Conservation (phyloP, 257 asterid species). For the Petrea volubilis region DNA sequence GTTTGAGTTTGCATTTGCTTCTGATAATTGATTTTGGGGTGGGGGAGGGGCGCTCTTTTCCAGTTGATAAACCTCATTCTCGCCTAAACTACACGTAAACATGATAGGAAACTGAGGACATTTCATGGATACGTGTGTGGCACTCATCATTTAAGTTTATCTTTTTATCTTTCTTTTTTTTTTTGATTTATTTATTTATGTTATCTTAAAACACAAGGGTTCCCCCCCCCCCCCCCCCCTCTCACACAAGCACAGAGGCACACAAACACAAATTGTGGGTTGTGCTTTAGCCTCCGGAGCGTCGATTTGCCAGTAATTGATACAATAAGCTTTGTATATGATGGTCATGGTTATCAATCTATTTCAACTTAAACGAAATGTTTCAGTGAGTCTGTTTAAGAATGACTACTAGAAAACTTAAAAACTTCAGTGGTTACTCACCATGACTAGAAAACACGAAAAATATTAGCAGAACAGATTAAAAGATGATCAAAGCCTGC, state of each 20-base stretch:
- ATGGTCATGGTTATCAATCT: background rate
- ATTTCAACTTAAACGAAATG: background rate
- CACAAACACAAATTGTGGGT: too few relatives aligned
- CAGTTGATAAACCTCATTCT: background rate
- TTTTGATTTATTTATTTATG: background rate
- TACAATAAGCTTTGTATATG: slow-evolving; percentile 1
- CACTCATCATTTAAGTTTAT: background rate
- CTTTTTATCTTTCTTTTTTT: background rate
- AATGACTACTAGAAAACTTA: background rate
- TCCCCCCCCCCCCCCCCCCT: too few relatives aligned
- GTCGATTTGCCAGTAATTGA: background rate
- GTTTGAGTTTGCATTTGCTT: slow-evolving; percentile 23
- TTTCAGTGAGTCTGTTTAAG: background rate
- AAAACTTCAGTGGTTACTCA: background rate
- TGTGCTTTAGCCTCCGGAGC: background rate
- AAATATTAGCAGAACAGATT: background rate
- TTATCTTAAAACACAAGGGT: too few relatives aligned
- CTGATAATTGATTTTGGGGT: background rate
- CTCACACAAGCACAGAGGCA: too few relatives aligned
- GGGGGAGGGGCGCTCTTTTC: slow-evolving; percentile 3
- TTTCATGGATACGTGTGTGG: background rate
- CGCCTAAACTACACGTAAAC: slow-evolving; percentile 4
- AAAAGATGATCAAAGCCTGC: background rate
- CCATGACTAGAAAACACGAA: background rate
- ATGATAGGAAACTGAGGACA: background rate